Evolutionary conservation across 2,329 filamentous ascomycete genomes (phyloP), one percentile per base, ranked within the genome.

Genomic region (Neonectria hederae): DNA sequence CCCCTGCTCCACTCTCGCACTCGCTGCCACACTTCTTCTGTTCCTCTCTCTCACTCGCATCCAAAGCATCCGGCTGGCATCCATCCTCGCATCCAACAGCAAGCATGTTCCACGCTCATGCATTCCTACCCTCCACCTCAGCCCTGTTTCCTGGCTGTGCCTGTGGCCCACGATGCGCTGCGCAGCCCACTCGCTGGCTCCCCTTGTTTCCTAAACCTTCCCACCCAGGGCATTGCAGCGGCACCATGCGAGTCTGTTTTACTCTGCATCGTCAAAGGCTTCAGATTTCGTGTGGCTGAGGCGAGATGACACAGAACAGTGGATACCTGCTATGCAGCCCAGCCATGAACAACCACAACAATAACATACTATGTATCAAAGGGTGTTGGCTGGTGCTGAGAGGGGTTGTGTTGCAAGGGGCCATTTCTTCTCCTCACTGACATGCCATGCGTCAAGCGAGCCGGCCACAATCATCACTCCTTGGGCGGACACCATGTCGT

Each of bases 131-230:
- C 67, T 73, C 71, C 71, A 73, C 71, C 69, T 72, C 71, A 73
- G 71, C 71, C 71, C 68, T 73, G 63, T 72, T 68, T 65, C 56
- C 64, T 64, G 71, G 71, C 71, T 70, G 69, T 73, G 70, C 70
- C 67, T 72, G 69, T 40, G 52, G 51, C 51, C 28, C 57, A 40
- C 60, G 49, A 56, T 67, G 68, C 64, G 64, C 71, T 70, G 69
- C 66, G 58, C 69, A 65, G 52, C 65, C 52, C 30, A 49, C 54
- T 49, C 60, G 43, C 54, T 48, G 24, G 38, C 57, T 45, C 57
- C 56, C 49, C 59, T 63, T 63, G 60, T 58, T 35, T 63, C 32
- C 35, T 21, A 40, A 42, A 8, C 53, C 53, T 22, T 49, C 35
- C 57, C 46, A 54, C 54, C 32, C 24, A 58, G n/a, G 28, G 38